Evolutionary conservation across 2,329 filamentous ascomycete genomes (phyloP).

Genomic region (Colletotrichum siamense): DNA sequence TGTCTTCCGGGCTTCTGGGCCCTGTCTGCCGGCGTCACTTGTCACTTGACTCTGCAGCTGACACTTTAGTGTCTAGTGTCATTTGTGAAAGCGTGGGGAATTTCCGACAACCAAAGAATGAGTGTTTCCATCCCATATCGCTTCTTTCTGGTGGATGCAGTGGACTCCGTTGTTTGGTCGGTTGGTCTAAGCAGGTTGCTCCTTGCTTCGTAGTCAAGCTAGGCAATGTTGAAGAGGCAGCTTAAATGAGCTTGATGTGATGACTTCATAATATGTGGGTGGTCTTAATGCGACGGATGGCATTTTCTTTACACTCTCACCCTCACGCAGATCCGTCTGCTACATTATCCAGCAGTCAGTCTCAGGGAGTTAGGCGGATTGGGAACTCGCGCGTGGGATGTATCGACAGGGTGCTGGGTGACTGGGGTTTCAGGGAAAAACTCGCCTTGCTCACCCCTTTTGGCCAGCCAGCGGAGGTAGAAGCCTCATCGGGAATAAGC

Average conservation of each 20-base stretch:
- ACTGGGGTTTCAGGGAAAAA: not conserved
- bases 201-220: not conserved
- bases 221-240: not conserved
- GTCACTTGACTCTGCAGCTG: not conserved
- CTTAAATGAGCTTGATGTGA: not conserved
- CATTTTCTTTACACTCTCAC: not conserved
- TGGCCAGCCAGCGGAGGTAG: not conserved
- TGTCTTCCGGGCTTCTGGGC: not conserved
- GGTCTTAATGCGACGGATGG: not conserved
- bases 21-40: not conserved
- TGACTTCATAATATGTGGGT: not conserved
- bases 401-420: not conserved
- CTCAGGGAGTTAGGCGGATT: not conserved
- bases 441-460: not conserved
- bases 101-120: not conserved
- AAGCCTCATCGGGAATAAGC: not conserved
- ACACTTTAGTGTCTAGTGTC: not conserved
- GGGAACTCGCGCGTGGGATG: not conserved
- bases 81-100: not conserved
- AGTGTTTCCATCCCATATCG: not conserved
- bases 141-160: not conserved
- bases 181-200: not conserved
- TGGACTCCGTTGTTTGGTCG: not conserved
- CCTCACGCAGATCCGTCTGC: not conserved
- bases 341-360: not conserved